Evolutionary conservation across 257 asterid genomes (phyloP).

Genomic region (Nicotiana benthamiana): DNA sequence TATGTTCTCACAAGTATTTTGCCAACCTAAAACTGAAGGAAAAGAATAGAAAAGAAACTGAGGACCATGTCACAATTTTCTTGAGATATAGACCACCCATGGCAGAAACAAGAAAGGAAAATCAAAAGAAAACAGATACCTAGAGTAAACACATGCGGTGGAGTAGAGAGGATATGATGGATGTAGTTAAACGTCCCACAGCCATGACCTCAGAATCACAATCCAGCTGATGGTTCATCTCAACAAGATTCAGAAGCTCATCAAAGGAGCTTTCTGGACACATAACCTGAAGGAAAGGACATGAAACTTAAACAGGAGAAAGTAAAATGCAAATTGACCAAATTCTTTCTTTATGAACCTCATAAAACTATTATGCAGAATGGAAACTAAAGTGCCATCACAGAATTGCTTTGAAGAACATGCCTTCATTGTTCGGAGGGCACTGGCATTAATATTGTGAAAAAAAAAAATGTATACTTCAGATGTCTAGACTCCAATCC

Average conservation of each 20-base stretch:
- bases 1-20: slow-evolving; percentile 75
- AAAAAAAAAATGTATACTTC: slow-evolving; percentile 83
- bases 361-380: background rate
- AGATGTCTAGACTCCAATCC: slow-evolving; percentile 82
- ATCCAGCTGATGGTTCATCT: slow-evolving; percentile 90
- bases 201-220: slow-evolving; percentile 84
- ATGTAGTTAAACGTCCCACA: slow-evolving; percentile 81
- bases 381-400: background rate
- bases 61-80: background rate
- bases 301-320: background rate
- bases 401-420: slow-evolving; percentile 3
- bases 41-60: slow-evolving; percentile 2
- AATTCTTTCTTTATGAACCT: background rate
- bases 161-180: slow-evolving; percentile 73
- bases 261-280: slow-evolving; percentile 78
- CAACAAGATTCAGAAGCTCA: slow-evolving; percentile 76
- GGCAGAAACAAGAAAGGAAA: background rate
- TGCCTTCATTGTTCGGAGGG: slow-evolving; percentile 93
- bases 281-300: slow-evolving; percentile 50
- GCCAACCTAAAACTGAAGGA: slow-evolving; percentile 88
- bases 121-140: slow-evolving; percentile 33
- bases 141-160: slow-evolving; percentile 83
- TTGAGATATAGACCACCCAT: background rate
- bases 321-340: background rate
- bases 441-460: slow-evolving; percentile 88